Base-by-base conservation (phyloP, 257 asterid genomes). In the Handroanthus guayacan region DNA sequence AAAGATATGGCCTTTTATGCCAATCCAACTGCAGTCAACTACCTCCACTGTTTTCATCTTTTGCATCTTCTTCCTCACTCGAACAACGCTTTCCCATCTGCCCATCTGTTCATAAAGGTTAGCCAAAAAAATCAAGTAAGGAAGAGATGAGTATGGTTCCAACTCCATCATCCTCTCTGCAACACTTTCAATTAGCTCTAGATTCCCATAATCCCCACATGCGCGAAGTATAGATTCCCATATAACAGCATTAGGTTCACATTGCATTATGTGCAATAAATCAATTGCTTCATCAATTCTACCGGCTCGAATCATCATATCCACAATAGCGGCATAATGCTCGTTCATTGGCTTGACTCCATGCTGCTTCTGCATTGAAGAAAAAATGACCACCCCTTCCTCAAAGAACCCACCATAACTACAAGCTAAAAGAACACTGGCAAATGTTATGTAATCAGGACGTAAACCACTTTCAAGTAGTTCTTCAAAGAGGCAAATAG, bases 31-130 rank as follows among this genome's bases (percentile, higher is more conserved):
- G 80, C 82, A 78, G 39, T 84, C 88, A 56, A 50, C 80, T 54
- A 67, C 72, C 67, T 81, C 72, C 77, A 51, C 76, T 47, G 50
- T 69, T 3, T 47, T 44, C 58, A 80, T 76, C 77, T 78, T 85
- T 45, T 62, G 82, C 86, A 88, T 84, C 76, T 75, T 69, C 72
- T 75, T 88, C 82, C 75, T 87, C 60, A 87, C 89, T 72, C 94
- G 87, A 77, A 91, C 91, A 13, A 88, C 81, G 70, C 92, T 84
- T 72, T 91, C 97, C 97, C 97, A 91, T 82, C 84, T 88, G 44
- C 90, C 91, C 47, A 70, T 77, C 43, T 62, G 74, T 80, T 85
- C 92, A 11, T 85, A 91, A 17, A 67, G 81, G 63, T 84, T 68
- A 2, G 90, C 86, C 84, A 91, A 73, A 76, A 91, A 73, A 76